phyloP scores from a whole-genome alignment of 1,284 basidiomycete genomes.

The Trametes hirsuta region DNA sequence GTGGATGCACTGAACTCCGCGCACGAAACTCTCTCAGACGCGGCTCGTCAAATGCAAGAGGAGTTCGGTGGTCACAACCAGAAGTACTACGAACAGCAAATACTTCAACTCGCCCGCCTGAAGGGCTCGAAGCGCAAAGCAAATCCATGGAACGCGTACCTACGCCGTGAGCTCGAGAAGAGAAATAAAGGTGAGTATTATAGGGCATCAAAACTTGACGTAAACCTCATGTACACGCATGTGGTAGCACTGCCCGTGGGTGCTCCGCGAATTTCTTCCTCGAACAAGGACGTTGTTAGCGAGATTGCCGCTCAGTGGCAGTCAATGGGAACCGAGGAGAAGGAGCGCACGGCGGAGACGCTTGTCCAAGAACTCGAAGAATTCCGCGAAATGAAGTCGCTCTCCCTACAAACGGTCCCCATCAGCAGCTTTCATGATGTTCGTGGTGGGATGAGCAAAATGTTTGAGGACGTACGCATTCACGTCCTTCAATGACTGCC shows the following conservation, averaged over 20 bases:
- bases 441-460: neutral
- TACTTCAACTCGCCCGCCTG: constrained; percentile 1
- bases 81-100: constrained; percentile 2
- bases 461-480: neutral
- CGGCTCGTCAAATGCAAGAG: neutral
- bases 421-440: constrained; percentile 11
- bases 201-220: neutral
- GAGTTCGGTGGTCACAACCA: neutral
- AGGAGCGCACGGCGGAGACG: constrained; percentile 1
- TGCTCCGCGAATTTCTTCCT: neutral
- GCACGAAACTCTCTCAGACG: neutral
- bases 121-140: constrained; percentile 1
- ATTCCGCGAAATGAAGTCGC: constrained; percentile 11
- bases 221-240: neutral
- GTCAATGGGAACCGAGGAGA: neutral
- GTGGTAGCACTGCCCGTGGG: neutral
- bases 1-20: neutral
- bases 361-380: constrained; percentile 5
- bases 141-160: constrained; percentile 21
- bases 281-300: neutral
- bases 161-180: constrained; percentile 5
- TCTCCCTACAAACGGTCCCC: constrained; percentile 12
- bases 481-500: neutral
- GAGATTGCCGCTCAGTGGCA: neutral
- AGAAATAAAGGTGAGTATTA: constrained; percentile 3